Conservation (phyloP, 73 alveolate genomes). For the Tetrahymena thermophila region DNA sequence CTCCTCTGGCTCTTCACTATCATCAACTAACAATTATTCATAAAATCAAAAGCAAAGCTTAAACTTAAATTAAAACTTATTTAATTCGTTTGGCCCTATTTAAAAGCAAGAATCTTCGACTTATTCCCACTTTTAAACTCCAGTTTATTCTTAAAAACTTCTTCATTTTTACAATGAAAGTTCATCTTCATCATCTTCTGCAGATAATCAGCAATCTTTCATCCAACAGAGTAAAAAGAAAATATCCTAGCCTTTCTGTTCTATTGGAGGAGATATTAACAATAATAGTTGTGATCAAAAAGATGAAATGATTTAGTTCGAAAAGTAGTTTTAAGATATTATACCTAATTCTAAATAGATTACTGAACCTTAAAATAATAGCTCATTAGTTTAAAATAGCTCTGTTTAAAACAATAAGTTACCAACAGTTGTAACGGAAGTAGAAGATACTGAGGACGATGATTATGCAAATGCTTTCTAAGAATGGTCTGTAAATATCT, state of each 20-base stretch:
- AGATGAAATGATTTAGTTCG: background rate
- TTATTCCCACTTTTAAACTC: background rate
- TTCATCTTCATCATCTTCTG: background rate
- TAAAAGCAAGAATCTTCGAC: background rate
- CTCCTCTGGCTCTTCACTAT: background rate
- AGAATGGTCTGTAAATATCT: background rate
- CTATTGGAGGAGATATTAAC: background rate
- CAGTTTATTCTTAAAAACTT: background rate
- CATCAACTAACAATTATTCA: background rate
- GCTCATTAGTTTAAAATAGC: background rate
- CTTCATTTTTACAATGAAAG: background rate
- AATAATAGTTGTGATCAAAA: background rate
- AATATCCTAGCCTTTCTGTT: background rate
- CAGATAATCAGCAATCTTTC: background rate
- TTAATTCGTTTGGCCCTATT: background rate
- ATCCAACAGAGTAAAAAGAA: background rate
- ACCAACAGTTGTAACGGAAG: background rate
- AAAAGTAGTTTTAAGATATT: background rate
- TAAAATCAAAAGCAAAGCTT: background rate
- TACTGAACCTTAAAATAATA: background rate
- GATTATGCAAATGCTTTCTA: background rate
- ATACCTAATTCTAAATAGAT: background rate
- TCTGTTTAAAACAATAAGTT: background rate
- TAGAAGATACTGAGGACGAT: background rate
- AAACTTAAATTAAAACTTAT: background rate